These are phyloP conservation scores for Blastocystis sp. DNA, from an alignment of 352 stramenopile species.

Conservation along the genomic window DNA sequence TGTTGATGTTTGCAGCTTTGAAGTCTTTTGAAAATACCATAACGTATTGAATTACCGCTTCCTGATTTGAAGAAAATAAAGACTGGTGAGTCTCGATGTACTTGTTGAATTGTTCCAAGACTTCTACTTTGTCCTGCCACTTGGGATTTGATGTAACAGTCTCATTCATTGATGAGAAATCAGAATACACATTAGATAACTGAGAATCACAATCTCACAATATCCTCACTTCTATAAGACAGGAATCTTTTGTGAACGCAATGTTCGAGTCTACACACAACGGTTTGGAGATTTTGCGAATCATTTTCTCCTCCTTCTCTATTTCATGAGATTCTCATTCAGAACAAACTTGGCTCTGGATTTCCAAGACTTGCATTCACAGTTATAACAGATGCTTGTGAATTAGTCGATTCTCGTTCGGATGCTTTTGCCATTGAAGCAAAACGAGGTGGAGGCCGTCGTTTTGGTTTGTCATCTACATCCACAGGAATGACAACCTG, in stretches of 20 bases:
- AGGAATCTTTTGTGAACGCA: conserved; percentile 47
- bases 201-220: background rate
- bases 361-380: background rate
- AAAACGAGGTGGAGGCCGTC: conserved; percentile 8
- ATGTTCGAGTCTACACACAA: background rate
- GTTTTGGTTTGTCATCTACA: background rate
- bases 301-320: background rate
- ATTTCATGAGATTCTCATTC: background rate
- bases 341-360: background rate
- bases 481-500: conserved; percentile 45
- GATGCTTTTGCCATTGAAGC: background rate
- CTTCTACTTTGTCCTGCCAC: conserved; percentile 52
- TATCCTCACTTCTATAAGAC: background rate
- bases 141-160: conserved; percentile 1
- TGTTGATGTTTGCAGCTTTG: conserved; percentile 51
- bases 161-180: conserved; percentile 43
- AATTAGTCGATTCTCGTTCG: background rate
- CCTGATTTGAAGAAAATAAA: conserved; percentile 14
- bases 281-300: conserved; percentile 7
- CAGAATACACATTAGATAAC: background rate
- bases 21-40: conserved; percentile 19
- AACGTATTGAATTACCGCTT: conserved; percentile 17
- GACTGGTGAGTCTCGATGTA: background rate
- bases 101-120: background rate
- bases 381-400: background rate